These are phyloP conservation scores for Malania oleifera DNA, from an alignment of 164 flowering plant species.

Conservation along the genomic window DNA sequence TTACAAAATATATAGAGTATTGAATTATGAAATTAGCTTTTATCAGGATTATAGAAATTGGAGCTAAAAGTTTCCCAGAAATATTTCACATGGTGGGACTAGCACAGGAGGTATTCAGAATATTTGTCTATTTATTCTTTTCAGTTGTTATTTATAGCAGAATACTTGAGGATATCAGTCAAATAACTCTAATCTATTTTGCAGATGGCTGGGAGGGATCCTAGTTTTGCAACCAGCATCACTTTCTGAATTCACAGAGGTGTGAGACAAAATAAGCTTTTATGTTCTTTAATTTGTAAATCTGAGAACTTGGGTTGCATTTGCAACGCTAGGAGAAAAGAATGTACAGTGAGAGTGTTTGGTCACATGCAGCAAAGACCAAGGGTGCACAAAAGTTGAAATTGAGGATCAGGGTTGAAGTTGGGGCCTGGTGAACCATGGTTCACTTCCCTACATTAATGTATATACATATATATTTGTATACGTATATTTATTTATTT, in stretches of 20 bases:
- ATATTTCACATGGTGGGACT: slow-evolving; percentile 59
- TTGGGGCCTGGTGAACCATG: too few species aligned
- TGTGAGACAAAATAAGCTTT: slow-evolving; percentile 10
- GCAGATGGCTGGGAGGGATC: slow-evolving; percentile 89
- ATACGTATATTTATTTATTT: too few species aligned
- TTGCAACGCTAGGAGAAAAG: too few species aligned
- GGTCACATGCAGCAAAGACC: too few species aligned
- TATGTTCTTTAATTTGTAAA: too few species aligned
- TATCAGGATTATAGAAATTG: slow-evolving; percentile 76
- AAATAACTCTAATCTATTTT: slow-evolving; percentile 10
- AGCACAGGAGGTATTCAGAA: slow-evolving; percentile 56
- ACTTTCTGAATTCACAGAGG: slow-evolving; percentile 75
- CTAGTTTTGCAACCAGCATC: slow-evolving; percentile 72
- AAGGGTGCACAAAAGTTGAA: too few species aligned
- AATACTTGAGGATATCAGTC: not conserved
- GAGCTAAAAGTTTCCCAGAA: slow-evolving; percentile 69
- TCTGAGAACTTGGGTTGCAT: too few species aligned
- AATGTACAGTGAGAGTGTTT: too few species aligned
- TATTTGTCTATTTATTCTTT: not conserved
- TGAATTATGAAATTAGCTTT: slow-evolving; percentile 4
- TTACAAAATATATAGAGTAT: not conserved
- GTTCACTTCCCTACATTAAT: too few species aligned
- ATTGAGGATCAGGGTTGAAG: too few species aligned
- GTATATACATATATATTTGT: too few species aligned
- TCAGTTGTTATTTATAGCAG: not conserved